Base-by-base conservation (phyloP, 2,329 filamentous ascomycete species). In the Aurifilum marmelostoma region DNA sequence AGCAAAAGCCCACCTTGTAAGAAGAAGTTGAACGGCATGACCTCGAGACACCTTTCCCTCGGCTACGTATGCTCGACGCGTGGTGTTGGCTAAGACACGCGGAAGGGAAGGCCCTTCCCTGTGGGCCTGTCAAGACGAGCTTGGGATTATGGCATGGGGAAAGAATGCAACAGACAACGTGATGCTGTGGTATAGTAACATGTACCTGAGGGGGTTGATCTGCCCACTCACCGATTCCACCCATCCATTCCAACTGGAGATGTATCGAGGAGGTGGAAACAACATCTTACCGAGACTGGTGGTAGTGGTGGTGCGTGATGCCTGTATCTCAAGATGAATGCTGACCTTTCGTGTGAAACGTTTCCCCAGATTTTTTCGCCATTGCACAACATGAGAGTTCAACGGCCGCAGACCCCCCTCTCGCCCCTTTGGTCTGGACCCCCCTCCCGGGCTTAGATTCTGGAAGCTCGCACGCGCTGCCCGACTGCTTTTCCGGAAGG, bases 31-130 rank as follows among this genome's bases (percentile, higher is more conserved):
- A 16, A 59, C 29, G 7, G 9, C 56, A 37, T 34, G 32, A 34
- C 11, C 56, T 59, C 32, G 56, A 59, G 21, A 59, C 56, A 59
- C n/a, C n/a, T n/a, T 34, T 12, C 32, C 29, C 56, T 59, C 56
- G 32, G 29, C 16, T 37, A 21, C 56, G 32, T 59, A n/a, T 59
- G 14, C 56, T 32, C 56, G 29, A 37, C 56, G 56, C 56, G 56
- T 37, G 18, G 56, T 34, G 16, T 8, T 8, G 21, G 18, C 56
- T 32, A 32, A 59, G 21, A 59, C 56, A 56, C 27, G 52, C 52
- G 32, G 18, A 59, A 34, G 56, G 32, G 4, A 4, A 4, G 4
- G 34, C 8, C 4, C 18, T 2, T 21, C 21, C 32, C 37, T 59
- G 56, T 59, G 52, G 52, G 52, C 52, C 4, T 27, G 52, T 18